Percentiles rank a stretch among this genome's conserved stretches.
Evolutionary conservation across 2,329 filamentous ascomycete species (phyloP).

Genomic region (Phaeophleospora eucalypticola): DNA sequence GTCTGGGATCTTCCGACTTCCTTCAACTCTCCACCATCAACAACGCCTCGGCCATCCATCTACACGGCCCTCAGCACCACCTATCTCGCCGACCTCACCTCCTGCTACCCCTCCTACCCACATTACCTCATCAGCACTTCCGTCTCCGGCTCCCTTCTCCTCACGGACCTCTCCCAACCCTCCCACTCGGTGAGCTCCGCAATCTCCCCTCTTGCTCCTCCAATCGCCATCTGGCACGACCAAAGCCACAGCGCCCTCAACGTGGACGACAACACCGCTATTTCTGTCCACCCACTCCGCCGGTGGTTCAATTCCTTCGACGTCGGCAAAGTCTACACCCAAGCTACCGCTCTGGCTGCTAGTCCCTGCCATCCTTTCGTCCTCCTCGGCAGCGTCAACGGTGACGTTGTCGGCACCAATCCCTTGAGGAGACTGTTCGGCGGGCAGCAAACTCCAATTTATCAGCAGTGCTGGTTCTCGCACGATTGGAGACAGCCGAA

Average conservation of each 20-base stretch:
- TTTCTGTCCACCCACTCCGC: slow-evolving; percentile 48
- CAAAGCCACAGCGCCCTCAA: slow-evolving; percentile 51
- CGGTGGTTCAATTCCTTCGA: slow-evolving; percentile 48
- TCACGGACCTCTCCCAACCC: slow-evolving; percentile 52
- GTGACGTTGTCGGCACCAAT: slow-evolving; percentile 50
- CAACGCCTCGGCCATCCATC: slow-evolving; percentile 36
- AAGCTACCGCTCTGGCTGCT: slow-evolving; percentile 42
- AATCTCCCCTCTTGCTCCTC: slow-evolving; percentile 42
- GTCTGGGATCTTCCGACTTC: slow-evolving; percentile 46
- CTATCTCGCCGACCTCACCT: slow-evolving; percentile 45
- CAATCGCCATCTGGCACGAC: slow-evolving; percentile 52
- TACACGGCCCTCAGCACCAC: slow-evolving; percentile 43
- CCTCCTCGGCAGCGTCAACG: slow-evolving; percentile 50
- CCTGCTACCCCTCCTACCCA: slow-evolving; percentile 53
- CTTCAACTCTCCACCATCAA: slow-evolving; percentile 32
- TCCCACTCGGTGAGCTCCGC: slow-evolving; percentile 44
- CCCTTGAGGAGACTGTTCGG: slow-evolving; percentile 48
- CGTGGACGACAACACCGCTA: slow-evolving; percentile 52
- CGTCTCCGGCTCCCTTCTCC: slow-evolving; percentile 52
- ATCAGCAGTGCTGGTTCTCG: slow-evolving; percentile 54
- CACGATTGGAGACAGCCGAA: slow-evolving; percentile 50
- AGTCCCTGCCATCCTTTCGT: slow-evolving; percentile 54
- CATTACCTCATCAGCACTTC: slow-evolving; percentile 50
- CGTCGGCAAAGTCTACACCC: slow-evolving; percentile 34
- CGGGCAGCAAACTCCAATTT: slow-evolving; percentile 45